Base-by-base conservation (phyloP, 1,139 yeast species). In the Geotrichum histeridarum region DNA sequence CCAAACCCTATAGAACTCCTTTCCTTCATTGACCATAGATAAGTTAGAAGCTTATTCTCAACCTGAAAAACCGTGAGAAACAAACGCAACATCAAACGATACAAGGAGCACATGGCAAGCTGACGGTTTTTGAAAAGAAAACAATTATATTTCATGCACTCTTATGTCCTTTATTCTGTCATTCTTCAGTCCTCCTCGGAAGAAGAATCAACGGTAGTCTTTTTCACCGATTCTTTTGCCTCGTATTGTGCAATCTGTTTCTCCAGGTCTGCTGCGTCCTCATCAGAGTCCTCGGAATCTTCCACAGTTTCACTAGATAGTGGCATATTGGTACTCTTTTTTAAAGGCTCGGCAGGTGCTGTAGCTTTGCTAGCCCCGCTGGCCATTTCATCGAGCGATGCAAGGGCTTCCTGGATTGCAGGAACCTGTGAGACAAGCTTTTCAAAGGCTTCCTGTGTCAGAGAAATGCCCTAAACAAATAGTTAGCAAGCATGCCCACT, bases 391-490 rank as follows among this genome's bases (percentile, higher is more conserved):
- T 61, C 63, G 8, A 63, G 42, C 48, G 54, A 51, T 30, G 73
- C 78, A 61, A 87, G 70, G 0, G 91, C 91, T 15, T 73, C 80
- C 50, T 81, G 75, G 45, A 89, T 82, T 55, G 77, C 76, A n/a
- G 74, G 77, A n/a, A 75, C 70, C 45, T 77, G 73, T 37, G 75
- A 79, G 53, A 83, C 61, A 44, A 89, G 70, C 54, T 73, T 75
- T 48, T 71, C 73, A 86, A 94, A 89, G 37, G 78, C 77, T 18
- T 82, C 94, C 61, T 78, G 82, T 0, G 90, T 84, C 55, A 89
- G 70, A 0, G 95, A 81, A 31, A 89, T 86, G 0, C 96, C 96
- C 74, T 72, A 30, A 27, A 27, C 15, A 33, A 11, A 42, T 35
- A 15, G 12, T 18, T 43, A 15, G 49, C 18, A 11, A 27, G 11